Percentiles rank a stretch among this genome's conserved stretches.
These are phyloP conservation scores for Antrodiella citrinella DNA, from an alignment of 768 basidiomycete species.

Conservation along the genomic window DNA sequence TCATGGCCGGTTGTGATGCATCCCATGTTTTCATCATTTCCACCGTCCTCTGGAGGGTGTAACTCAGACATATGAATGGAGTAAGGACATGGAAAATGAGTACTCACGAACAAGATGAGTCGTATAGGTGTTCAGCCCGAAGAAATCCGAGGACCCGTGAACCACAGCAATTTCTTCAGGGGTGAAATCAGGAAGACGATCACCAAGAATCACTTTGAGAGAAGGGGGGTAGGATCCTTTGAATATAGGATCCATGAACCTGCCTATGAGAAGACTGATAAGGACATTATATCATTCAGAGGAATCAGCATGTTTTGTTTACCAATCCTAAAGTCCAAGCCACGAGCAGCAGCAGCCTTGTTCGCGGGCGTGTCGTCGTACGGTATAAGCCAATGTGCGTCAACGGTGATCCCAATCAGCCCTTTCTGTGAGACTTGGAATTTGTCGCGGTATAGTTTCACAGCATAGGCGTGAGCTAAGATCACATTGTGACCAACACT, in stretches of 20 bases:
- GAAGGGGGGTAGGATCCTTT: conserved; percentile 60
- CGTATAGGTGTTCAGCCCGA: conserved; percentile 68
- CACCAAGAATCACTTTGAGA: conserved; percentile 47
- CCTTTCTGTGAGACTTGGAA: conserved; percentile 59
- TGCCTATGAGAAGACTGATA: conserved; percentile 4
- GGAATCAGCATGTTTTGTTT: conserved; percentile 8
- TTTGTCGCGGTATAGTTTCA: conserved; percentile 56
- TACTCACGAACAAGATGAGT: conserved; percentile 51
- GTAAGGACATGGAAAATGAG: too few species aligned
- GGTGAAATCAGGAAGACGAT: conserved; percentile 52
- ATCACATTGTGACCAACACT: conserved; percentile 65
- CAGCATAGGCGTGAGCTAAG: conserved; percentile 60
- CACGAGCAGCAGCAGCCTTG: conserved; percentile 31
- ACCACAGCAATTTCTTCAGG: conserved; percentile 48
- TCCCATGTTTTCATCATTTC: conserved; percentile 57
- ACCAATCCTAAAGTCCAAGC: conserved; percentile 35
- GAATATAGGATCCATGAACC: conserved; percentile 51
- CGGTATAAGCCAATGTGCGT: conserved; percentile 70
- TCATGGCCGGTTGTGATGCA: conserved; percentile 53
- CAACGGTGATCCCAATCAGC: conserved; percentile 71
- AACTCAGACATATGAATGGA: background rate
- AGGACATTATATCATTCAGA: background rate
- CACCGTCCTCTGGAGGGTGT: conserved; percentile 39
- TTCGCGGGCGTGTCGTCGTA: conserved; percentile 61
- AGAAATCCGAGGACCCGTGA: conserved; percentile 61